These are phyloP conservation scores for Lentinus tigrinus DNA, from an alignment of 768 basidiomycete genomes.

Conservation along the genomic window DNA sequence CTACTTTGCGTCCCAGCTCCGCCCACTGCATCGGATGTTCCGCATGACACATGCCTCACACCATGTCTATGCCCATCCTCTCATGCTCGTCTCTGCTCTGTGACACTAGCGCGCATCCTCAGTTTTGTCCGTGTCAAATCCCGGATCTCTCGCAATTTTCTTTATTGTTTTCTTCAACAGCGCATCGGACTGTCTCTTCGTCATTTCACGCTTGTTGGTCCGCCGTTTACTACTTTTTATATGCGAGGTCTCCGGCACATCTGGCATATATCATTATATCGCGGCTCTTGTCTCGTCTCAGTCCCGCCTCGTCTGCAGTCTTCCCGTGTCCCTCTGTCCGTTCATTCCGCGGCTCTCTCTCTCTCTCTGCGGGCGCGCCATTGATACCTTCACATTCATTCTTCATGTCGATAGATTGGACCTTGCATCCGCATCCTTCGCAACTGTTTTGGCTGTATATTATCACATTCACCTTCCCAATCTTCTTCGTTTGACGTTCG, in stretches of 20 bases:
- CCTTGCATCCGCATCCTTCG: conserved; percentile 17
- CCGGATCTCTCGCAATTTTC: conserved; percentile 15
- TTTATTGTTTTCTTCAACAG: conserved; percentile 4
- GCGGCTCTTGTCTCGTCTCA: conserved; percentile 7
- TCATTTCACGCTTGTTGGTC: background rate
- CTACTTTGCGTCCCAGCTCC: conserved; percentile 26
- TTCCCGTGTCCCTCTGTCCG: background rate
- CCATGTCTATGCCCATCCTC: conserved; percentile 4
- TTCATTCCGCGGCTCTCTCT: background rate
- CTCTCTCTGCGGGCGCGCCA: background rate
- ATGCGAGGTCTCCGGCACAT: conserved; percentile 20
- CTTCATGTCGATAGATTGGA: conserved; percentile 17
- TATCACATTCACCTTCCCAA: background rate
- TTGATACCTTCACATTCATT: conserved; percentile 2
- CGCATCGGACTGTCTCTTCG: conserved; percentile 5
- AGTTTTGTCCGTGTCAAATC: conserved; percentile 11
- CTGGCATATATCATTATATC: conserved; percentile 21
- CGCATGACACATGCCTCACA: conserved; percentile 4
- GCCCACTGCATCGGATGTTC: conserved; percentile 26
- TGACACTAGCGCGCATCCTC: background rate
- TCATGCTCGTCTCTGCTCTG: conserved; percentile 2
- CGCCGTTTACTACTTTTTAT: conserved; percentile 5
- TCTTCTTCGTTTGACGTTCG: background rate
- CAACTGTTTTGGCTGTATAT: conserved; percentile 9
- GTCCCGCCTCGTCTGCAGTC: background rate